Conservation (phyloP, 164 flowering plant genomes). For the Annona squamosa region DNA sequence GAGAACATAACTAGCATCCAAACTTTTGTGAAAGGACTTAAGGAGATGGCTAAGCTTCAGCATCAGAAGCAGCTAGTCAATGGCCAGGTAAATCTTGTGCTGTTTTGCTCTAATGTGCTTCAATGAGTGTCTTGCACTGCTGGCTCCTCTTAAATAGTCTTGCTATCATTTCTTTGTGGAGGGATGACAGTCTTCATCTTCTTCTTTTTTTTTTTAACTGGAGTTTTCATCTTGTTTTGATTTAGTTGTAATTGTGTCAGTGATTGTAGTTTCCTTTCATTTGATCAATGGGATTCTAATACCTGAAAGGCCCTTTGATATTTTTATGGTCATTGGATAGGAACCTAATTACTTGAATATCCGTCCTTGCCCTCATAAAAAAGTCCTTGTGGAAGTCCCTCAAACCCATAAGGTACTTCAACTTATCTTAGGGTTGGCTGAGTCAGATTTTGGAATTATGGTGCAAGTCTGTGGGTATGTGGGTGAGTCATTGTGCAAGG, state of each 20-base stretch:
- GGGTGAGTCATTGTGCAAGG: too few species aligned
- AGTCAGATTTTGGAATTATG: too few species aligned
- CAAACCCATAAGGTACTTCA: too few species aligned
- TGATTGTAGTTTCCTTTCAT: background rate
- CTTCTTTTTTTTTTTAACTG: too few species aligned
- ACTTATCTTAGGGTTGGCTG: too few species aligned
- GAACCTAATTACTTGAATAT: background rate
- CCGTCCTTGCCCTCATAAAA: background rate
- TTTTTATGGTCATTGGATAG: background rate
- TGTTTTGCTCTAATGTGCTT: background rate
- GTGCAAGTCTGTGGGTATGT: too few species aligned
- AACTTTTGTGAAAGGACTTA: constrained; percentile 65
- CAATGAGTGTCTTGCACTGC: background rate
- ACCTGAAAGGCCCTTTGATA: background rate
- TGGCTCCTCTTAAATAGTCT: background rate
- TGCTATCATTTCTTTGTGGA: background rate
- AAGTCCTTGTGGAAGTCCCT: too few species aligned
- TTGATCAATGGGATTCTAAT: background rate
- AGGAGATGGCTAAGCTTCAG: constrained; percentile 66
- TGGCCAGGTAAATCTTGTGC: constrained; percentile 37
- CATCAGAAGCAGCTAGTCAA: constrained; percentile 46
- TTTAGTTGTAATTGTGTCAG: background rate
- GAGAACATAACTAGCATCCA: constrained; percentile 65
- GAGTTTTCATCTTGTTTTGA: background rate
- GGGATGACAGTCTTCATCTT: too few species aligned